These are phyloP conservation scores for Piper longum DNA, from an alignment of 164 flowering plant genomes.

Conservation along the genomic window DNA sequence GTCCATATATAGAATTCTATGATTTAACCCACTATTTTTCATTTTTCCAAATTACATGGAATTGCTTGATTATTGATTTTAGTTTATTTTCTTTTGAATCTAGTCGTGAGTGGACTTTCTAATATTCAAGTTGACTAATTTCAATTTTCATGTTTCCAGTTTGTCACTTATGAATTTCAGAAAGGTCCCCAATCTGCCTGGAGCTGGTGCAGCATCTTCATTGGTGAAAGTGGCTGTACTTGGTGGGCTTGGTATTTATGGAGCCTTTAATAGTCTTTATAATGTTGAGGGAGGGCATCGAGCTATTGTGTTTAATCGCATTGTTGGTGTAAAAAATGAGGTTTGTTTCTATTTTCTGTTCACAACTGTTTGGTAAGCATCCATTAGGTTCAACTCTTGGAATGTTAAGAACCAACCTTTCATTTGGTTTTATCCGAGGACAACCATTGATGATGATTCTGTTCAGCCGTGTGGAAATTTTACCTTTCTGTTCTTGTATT, in stretches of 20 bases:
- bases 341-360: conserved; percentile 15
- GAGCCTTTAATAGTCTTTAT: conserved; percentile 63
- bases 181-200: conserved; percentile 7
- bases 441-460: background rate
- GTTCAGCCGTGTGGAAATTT: background rate
- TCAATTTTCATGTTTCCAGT: background rate
- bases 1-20: too few species aligned
- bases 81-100: too few species aligned
- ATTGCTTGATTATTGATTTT: too few species aligned
- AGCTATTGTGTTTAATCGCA: conserved; percentile 80
- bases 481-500: background rate
- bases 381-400: background rate
- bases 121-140: too few species aligned
- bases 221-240: conserved; percentile 42
- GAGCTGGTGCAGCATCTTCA: conserved; percentile 21
- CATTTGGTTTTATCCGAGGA: too few species aligned
- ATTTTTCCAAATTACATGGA: too few species aligned
- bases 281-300: conserved; percentile 96
- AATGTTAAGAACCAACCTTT: too few species aligned
- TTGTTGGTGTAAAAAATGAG: conserved; percentile 77
- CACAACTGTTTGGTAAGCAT: background rate
- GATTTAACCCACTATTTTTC: too few species aligned
- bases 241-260: conserved; percentile 67
- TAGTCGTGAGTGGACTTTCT: too few species aligned
- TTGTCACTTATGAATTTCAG: conserved; percentile 8